Evolutionary conservation across 176 grass and related monocot species (phyloP), one percentile per base, ranked within the genome.

Genomic region (Ensete ventricosum): DNA sequence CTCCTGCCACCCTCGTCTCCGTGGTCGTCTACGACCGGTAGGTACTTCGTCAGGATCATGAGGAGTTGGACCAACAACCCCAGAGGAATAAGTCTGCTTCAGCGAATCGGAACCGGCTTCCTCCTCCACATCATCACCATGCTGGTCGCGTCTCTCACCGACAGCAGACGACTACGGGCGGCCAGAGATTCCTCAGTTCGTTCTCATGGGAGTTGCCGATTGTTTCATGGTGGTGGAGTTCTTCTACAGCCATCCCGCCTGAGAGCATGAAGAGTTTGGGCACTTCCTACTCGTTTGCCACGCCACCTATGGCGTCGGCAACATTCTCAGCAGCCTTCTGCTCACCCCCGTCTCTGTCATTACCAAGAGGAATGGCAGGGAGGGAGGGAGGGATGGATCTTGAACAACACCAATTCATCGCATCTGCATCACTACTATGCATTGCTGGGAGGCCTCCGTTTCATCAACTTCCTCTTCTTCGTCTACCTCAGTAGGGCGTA

Each of bases 341-440:
- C 59, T 77, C 6, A 23, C 43, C 0, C 2, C 60, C 7, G 75
- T 77, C 11, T 64, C 75, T 9, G 16, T 10, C 5, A 16, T 77
- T 19, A 77, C 75, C 10, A 52, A 17, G 20, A 52, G n/a, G 24
- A 48, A 24, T 25, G 59, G 74, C 17, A 27, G 27, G 9, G n/a
- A 25, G 43, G 74, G 57, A 27, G 27, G 9, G n/a, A 25, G 43
- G 74, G 57, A 6, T 77, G 74, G 74, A 77, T 77, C 22, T 22
- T 52, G 55, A 64, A 65, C 55, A 77, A 77, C 16, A 48, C 65
- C 12, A 65, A 64, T 14, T 29, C 58, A 11, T 77, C 74, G 19
- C 74, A 64, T 16, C 74, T 77, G 11, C 60, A 77, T 64, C 65
- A 77, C 75, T 77, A 77, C 60, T 65, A 77, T 22, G 59, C 48